Evolutionary conservation across 1,139 yeast genomes (phyloP).

Genomic region (Suhomyces kunorum): DNA sequence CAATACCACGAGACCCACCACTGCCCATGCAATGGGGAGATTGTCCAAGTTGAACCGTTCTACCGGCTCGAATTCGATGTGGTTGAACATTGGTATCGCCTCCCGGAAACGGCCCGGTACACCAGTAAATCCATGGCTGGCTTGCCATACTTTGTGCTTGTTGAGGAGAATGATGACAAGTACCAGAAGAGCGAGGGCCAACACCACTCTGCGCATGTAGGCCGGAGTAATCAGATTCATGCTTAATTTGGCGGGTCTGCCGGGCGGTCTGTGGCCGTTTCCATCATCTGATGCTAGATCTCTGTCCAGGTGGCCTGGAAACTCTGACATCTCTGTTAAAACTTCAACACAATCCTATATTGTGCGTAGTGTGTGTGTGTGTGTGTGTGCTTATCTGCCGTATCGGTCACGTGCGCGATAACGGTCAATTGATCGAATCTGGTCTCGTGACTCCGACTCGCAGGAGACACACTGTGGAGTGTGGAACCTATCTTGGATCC

Average conservation of each 20-base stretch:
- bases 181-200: constrained; percentile 6
- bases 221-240: neutral
- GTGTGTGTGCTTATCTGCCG: neutral
- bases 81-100: constrained; percentile 16
- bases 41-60: constrained; percentile 29
- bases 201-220: neutral
- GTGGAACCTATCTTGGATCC: too few relatives aligned
- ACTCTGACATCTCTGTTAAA: neutral
- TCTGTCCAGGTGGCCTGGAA: neutral
- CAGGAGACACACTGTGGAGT: too few relatives aligned
- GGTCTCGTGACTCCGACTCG: neutral
- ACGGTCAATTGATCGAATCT: neutral
- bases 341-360: too few relatives aligned
- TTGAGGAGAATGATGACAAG: constrained; percentile 7
- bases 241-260: neutral
- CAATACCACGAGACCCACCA: constrained; percentile 10
- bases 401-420: neutral
- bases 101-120: neutral
- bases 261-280: neutral
- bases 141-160: constrained; percentile 4
- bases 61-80: constrained; percentile 22
- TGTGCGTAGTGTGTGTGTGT: too few relatives aligned
- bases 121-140: neutral
- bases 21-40: constrained; percentile 24
- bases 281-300: neutral